A percentile compares a stretch with the other conserved stretches of the same genome.
Evolutionary conservation across 441 rosid genomes (phyloP).

Genomic region (Dalechampia spathulata): DNA sequence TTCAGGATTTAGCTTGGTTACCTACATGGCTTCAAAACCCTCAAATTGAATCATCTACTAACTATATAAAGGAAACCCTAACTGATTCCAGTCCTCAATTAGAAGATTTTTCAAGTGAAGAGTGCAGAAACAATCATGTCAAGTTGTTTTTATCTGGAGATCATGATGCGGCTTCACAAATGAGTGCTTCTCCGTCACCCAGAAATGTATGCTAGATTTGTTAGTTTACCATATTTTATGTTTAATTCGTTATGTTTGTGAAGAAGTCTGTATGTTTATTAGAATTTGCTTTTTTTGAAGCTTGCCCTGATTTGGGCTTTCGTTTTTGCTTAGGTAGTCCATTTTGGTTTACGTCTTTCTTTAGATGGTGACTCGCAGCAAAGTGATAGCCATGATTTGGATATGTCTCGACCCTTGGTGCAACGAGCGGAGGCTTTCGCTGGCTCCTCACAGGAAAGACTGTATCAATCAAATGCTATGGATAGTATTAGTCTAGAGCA

Average conservation of each 20-base stretch:
- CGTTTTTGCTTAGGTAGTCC: constrained; percentile 29
- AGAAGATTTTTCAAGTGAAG: constrained; percentile 15
- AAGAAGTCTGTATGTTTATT: no score
- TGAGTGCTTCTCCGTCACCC: constrained; percentile 23
- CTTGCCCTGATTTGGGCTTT: not conserved
- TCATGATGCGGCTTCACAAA: constrained; percentile 29
- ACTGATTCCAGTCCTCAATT: constrained; percentile 8
- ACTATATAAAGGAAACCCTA: constrained; percentile 4
- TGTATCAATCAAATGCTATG: constrained; percentile 8
- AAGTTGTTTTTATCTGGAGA: constrained; percentile 41
- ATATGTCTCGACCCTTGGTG: constrained; percentile 10
- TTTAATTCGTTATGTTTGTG: no score
- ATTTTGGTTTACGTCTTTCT: constrained; percentile 37
- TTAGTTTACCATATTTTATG: no score
- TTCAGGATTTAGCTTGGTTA: constrained; percentile 48
- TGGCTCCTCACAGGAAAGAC: constrained; percentile 13
- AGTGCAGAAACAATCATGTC: constrained; percentile 19
- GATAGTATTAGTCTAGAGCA: constrained; percentile 11
- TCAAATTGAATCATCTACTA: constrained; percentile 18
- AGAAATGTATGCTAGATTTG: constrained; percentile 20
- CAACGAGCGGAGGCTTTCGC: constrained; percentile 22
- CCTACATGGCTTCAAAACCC: constrained; percentile 47
- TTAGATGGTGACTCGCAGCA: constrained; percentile 25
- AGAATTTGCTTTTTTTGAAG: constrained; percentile 1
- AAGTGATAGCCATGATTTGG: constrained; percentile 18